phyloP scores from a whole-genome alignment of 805 yeast genomes.

The Lipomyces orientalis region DNA sequence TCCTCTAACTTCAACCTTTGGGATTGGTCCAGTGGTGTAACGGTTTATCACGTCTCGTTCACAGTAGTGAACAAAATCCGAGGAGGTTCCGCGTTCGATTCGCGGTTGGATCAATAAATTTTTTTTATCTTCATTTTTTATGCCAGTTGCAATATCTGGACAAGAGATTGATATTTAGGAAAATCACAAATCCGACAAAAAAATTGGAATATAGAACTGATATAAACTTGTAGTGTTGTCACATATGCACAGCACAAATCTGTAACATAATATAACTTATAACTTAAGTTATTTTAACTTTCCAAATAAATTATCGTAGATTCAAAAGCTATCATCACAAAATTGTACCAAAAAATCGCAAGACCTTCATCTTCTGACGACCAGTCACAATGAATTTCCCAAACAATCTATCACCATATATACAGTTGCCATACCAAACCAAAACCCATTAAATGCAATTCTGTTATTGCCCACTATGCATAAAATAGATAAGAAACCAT shows the following conservation, averaged over 20 bases:
- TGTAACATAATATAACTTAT: no score
- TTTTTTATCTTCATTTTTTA: not conserved
- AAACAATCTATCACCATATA: not conserved
- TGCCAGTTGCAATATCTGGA: not conserved
- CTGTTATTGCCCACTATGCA: not conserved
- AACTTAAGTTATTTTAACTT: no score
- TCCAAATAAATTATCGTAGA: not conserved
- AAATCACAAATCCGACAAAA: no score
- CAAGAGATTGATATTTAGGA: not conserved
- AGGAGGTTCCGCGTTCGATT: slow-evolving; percentile 40
- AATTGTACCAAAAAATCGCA: not conserved
- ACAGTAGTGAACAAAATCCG: slow-evolving; percentile 36
- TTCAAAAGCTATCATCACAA: not conserved
- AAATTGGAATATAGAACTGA: no score
- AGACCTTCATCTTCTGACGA: not conserved
- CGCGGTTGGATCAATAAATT: slow-evolving; percentile 37
- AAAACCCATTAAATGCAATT: not conserved
- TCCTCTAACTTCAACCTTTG: not conserved
- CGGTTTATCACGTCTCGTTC: slow-evolving; percentile 39
- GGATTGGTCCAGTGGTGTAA: slow-evolving; percentile 37
- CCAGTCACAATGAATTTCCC: not conserved
- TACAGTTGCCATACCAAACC: not conserved
- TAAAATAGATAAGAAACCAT: not conserved
- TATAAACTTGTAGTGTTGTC: no score
- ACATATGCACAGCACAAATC: no score